Conservation (phyloP, 2,329 filamentous ascomycete species). For the Colletotrichum simmondsii region DNA sequence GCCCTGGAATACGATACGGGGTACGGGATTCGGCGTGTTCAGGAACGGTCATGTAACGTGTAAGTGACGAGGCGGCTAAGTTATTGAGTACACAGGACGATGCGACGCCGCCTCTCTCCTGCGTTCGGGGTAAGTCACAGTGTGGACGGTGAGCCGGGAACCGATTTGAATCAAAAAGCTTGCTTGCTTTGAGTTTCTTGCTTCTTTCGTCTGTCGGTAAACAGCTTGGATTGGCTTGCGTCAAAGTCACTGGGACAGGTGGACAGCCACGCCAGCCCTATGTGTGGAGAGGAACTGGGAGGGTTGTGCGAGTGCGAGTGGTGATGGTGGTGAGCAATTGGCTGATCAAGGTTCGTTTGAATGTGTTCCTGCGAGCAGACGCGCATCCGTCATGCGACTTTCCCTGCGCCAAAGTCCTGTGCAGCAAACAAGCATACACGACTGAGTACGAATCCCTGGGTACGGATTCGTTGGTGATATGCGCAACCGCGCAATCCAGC, state of each 20-base stretch:
- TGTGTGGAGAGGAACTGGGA: conserved; percentile 14
- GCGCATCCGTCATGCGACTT: conserved; percentile 16
- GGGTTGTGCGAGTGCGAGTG: conserved; percentile 4
- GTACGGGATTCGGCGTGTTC: conserved; percentile 8
- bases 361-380: conserved; percentile 21
- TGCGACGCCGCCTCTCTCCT: conserved; percentile 1
- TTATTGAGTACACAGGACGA: neutral
- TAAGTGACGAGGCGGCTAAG: conserved; percentile 14
- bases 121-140: neutral
- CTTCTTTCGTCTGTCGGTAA: conserved; percentile 3
- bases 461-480: conserved; percentile 3
- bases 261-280: conserved; percentile 30
- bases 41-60: neutral
- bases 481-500: conserved; percentile 31
- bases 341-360: conserved; percentile 18
- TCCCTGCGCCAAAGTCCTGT: conserved; percentile 31
- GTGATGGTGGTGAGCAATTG: conserved; percentile 23
- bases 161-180: conserved; percentile 28
- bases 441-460: neutral
- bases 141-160: neutral
- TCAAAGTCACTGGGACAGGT: neutral
- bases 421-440: conserved; percentile 8
- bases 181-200: conserved; percentile 32
- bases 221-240: neutral
- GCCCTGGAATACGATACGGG: conserved; percentile 13